A percentile compares a stretch with the other conserved stretches of the same genome.
phyloP scores from a whole-genome alignment of 371 early-diverging fungal genomes.

The Mucor sp. region DNA sequence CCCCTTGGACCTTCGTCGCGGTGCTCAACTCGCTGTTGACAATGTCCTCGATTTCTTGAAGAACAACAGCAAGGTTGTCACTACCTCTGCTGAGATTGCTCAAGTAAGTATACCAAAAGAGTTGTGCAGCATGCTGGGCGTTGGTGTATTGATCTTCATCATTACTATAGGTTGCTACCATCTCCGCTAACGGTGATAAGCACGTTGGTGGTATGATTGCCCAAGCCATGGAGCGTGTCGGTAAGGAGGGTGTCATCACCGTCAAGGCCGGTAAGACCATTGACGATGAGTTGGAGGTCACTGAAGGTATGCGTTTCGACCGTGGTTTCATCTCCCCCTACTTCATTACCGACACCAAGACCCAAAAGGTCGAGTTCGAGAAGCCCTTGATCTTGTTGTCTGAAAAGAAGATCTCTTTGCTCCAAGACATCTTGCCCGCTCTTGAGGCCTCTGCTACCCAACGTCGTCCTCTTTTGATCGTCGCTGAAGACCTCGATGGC shows the following conservation, averaged over 20 bases:
- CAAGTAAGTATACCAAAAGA: slow-evolving; percentile 61
- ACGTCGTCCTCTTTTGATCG: slow-evolving; percentile 95
- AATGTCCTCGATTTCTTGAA: slow-evolving; percentile 86
- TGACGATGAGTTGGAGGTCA: slow-evolving; percentile 95
- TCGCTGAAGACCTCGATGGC: slow-evolving; percentile 98
- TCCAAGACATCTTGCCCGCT: slow-evolving; percentile 95
- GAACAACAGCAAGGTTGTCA: slow-evolving; percentile 86
- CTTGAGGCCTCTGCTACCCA: slow-evolving; percentile 92
- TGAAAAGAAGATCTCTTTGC: slow-evolving; percentile 95
- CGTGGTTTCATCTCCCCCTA: slow-evolving; percentile 99
- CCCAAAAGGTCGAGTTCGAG: slow-evolving; percentile 98
- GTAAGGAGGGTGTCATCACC: slow-evolving; percentile 99
- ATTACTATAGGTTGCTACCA: slow-evolving; percentile 82
- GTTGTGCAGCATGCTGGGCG: background rate
- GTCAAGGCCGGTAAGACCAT: slow-evolving; percentile 99
- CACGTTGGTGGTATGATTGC: slow-evolving; percentile 95
- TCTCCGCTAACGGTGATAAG: slow-evolving; percentile 98
- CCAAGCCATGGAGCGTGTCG: slow-evolving; percentile 98
- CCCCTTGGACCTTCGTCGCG: slow-evolving; percentile 97
- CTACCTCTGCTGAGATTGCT: slow-evolving; percentile 93
- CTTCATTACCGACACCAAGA: slow-evolving; percentile 97
- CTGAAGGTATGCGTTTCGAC: slow-evolving; percentile 99
- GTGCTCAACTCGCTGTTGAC: slow-evolving; percentile 93
- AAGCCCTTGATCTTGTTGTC: slow-evolving; percentile 95
- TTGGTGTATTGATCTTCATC: background rate